Conservation (phyloP, 306 rosid genomes). For the Citrullus amarus region DNA sequence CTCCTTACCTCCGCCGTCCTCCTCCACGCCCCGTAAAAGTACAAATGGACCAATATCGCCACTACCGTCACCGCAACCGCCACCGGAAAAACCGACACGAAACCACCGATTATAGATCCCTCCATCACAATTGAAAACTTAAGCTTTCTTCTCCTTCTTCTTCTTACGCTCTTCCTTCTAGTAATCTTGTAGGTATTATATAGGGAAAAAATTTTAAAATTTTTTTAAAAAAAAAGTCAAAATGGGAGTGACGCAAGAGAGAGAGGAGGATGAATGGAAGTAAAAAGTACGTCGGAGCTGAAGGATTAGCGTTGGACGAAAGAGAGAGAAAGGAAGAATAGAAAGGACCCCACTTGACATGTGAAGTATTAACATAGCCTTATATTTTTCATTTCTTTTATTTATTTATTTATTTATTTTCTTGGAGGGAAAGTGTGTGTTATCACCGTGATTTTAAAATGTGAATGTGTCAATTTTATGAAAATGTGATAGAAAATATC, state of each 20-base stretch:
- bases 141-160: neutral
- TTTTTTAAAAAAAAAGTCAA: neutral
- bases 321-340: neutral
- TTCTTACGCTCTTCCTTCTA: neutral
- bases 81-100: slow-evolving; percentile 2
- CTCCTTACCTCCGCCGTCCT: slow-evolving; percentile 37
- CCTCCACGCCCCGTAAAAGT: slow-evolving; percentile 26
- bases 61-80: slow-evolving; percentile 19
- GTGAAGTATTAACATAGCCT: neutral
- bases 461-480: too few species aligned
- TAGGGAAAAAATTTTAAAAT: neutral
- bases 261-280: neutral
- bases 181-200: neutral
- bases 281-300: too few species aligned
- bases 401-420: too few species aligned
- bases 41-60: slow-evolving; percentile 24
- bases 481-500: too few species aligned
- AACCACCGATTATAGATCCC: neutral
- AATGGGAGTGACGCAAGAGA: neutral
- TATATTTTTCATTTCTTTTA: too few species aligned
- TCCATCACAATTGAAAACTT: neutral
- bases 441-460: too few species aligned
- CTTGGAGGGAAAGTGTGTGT: too few species aligned
- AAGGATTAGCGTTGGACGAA: neutral
- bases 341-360: neutral